These are phyloP conservation scores for Candida sithepensis DNA, from an alignment of 805 yeast species.

Conservation along the genomic window DNA sequence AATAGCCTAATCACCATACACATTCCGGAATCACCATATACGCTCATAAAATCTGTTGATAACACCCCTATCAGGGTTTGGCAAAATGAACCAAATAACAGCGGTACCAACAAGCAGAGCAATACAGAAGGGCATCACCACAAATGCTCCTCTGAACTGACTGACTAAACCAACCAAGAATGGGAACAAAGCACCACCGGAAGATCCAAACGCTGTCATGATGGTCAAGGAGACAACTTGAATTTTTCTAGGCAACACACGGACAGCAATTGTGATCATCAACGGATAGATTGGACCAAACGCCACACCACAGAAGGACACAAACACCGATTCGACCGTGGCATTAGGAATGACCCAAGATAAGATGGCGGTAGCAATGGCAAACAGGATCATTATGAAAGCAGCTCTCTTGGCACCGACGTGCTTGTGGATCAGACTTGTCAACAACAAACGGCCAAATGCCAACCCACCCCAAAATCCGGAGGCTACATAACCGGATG, in stretches of 20 bases:
- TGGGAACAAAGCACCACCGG: slow-evolving; percentile 57
- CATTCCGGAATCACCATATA: slow-evolving; percentile 15
- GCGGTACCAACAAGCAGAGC: slow-evolving; percentile 34
- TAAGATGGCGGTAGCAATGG: slow-evolving; percentile 38
- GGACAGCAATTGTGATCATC: slow-evolving; percentile 42
- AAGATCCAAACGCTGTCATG: slow-evolving; percentile 52
- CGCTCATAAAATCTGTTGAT: slow-evolving; percentile 24
- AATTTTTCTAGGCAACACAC: slow-evolving; percentile 47
- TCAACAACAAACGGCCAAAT: slow-evolving; percentile 53
- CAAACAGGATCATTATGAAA: slow-evolving; percentile 29
- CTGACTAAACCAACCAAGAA: slow-evolving; percentile 49
- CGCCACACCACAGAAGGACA: slow-evolving; percentile 51
- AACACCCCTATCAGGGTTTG: slow-evolving; percentile 38
- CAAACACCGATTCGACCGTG: slow-evolving; percentile 43
- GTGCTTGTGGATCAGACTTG: slow-evolving; percentile 34
- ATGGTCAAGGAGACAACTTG: slow-evolving; percentile 48
- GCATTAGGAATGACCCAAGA: slow-evolving; percentile 48
- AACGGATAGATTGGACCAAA: slow-evolving; percentile 67
- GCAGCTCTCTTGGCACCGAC: slow-evolving; percentile 47
- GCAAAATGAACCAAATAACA: slow-evolving; percentile 39
- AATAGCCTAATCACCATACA: no score
- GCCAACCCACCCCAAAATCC: slow-evolving; percentile 75
- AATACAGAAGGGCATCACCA: slow-evolving; percentile 46
- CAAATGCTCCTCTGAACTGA: slow-evolving; percentile 42
- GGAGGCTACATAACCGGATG: slow-evolving; percentile 61